These are phyloP conservation scores for Arthrobotrys conoides DNA, from an alignment of 2,329 filamentous ascomycete genomes.

Conservation along the genomic window DNA sequence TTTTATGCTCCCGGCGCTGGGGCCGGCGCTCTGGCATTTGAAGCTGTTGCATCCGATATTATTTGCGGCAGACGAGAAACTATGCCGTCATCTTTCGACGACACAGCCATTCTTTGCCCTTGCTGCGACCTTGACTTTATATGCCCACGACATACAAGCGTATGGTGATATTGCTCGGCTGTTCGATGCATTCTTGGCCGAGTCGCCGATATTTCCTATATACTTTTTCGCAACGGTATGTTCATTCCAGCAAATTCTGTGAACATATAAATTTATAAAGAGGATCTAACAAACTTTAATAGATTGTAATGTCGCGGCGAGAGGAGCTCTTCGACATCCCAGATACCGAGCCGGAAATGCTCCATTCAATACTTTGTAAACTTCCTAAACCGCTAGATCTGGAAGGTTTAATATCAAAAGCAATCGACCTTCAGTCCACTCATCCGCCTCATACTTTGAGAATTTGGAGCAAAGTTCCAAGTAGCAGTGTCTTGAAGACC, in stretches of 20 bases:
- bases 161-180: slow-evolving; percentile 90
- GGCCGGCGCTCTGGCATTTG: slow-evolving; percentile 86
- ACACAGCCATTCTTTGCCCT: slow-evolving; percentile 93
- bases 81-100: slow-evolving; percentile 81
- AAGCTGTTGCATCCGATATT: slow-evolving; percentile 87
- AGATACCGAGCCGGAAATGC: slow-evolving; percentile 87
- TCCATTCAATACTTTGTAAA: slow-evolving; percentile 89
- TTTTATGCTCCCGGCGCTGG: slow-evolving; percentile 93
- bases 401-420: slow-evolving; percentile 79
- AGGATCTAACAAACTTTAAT: neutral
- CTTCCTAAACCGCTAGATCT: slow-evolving; percentile 85
- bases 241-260: slow-evolving; percentile 10
- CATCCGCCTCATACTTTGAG: slow-evolving; percentile 81
- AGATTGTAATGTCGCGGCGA: slow-evolving; percentile 84
- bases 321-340: slow-evolving; percentile 89
- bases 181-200: slow-evolving; percentile 91
- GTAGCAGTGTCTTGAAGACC: slow-evolving; percentile 87
- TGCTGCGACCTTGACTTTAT: slow-evolving; percentile 93
- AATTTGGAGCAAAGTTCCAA: slow-evolving; percentile 80
- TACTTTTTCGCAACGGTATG: slow-evolving; percentile 83
- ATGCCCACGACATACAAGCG: slow-evolving; percentile 93
- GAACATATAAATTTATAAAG: neutral
- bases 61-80: slow-evolving; percentile 76
- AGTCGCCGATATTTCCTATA: slow-evolving; percentile 82
- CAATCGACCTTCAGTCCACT: slow-evolving; percentile 75